Evolutionary conservation across 257 asterid genomes (phyloP), one percentile per base, ranked within the genome.

Genomic region (Penstemon barbatus): DNA sequence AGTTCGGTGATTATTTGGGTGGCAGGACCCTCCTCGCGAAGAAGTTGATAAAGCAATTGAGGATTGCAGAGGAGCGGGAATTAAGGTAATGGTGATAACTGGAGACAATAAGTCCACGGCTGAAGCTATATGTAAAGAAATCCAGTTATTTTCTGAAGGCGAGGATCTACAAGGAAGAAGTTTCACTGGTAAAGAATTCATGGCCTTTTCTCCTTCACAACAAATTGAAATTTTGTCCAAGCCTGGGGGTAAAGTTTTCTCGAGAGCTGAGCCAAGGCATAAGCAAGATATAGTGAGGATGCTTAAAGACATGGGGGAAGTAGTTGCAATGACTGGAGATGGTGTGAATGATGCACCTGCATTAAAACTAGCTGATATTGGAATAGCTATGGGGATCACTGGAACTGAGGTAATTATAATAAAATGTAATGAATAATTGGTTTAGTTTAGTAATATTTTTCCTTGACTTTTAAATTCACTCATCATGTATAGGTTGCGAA

Each of bases 311-410:
- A 80, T 81, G 83, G 96, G 90, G 3, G 97, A 89, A 77, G 68
- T 92, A 45, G 98, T 92, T 77, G 97, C 98, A 8, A 92, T 92
- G 97, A 92, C 97, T 42, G 98, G 98, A 39, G 98, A 92, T 73
- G 98, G 98, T 12, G 96, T 92, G 44, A 92, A 90, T 73, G 98
- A 92, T 82, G 98, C 98, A 52, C 98, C 98, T 48, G 97, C 98
- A 3, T 71, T 92, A 10, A 92, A 89, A 81, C 91, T 87, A 40
- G 97, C 98, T 60, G 96, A 89, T 75, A 86, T 92, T 71, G 98
- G 98, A 50, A 89, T 92, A 53, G 95, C 98, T 39, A 92, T 92
- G 98, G 98, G 98, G 46, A 83, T 92, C 44, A 72, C 97, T 18
- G 97, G 97, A 54, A 88, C 97, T 38, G 98, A 92, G 98, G 98